These are phyloP conservation scores for Omphalotus olearius DNA, from an alignment of 1,284 basidiomycete genomes.

Conservation along the genomic window DNA sequence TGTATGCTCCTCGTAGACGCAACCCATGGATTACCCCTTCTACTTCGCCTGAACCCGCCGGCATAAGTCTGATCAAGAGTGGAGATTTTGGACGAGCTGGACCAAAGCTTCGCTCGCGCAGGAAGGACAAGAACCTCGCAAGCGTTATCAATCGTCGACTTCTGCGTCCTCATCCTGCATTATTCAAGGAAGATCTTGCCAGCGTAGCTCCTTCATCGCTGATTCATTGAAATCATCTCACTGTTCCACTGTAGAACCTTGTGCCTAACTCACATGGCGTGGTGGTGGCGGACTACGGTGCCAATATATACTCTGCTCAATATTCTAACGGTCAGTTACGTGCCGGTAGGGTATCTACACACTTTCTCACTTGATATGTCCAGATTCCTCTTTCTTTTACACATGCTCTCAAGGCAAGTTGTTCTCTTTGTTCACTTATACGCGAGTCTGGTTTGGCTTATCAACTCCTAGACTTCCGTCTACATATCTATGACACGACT, in stretches of 20 bases:
- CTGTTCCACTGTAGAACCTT: conserved; percentile 44
- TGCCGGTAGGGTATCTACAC: conserved; percentile 9
- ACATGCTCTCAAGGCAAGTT: conserved; percentile 72
- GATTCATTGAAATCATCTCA: conserved; percentile 6
- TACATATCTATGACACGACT: conserved; percentile 86
- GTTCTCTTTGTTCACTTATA: not conserved
- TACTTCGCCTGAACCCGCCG: conserved; percentile 66
- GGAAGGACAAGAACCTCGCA: conserved; percentile 41
- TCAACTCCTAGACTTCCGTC: conserved; percentile 63
- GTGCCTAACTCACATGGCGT: conserved; percentile 88
- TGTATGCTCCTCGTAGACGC: conserved; percentile 19
- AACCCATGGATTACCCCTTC: conserved; percentile 44
- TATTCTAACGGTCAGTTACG: conserved; percentile 64
- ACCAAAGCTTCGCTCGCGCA: conserved; percentile 38
- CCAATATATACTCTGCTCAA: conserved; percentile 91
- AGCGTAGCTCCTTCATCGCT: conserved; percentile 33
- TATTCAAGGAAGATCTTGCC: conserved; percentile 49
- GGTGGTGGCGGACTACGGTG: conserved; percentile 77
- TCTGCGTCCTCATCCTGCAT: conserved; percentile 29
- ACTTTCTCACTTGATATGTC: conserved; percentile 8
- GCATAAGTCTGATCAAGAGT: conserved; percentile 65
- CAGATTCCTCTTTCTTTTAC: conserved; percentile 79
- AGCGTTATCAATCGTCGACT: conserved; percentile 41
- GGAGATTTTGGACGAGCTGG: conserved; percentile 84
- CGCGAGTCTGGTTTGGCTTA: conserved; percentile 12